phyloP scores from a whole-genome alignment of 139 green algal species.

The Pseudopediastrum boryanum region DNA sequence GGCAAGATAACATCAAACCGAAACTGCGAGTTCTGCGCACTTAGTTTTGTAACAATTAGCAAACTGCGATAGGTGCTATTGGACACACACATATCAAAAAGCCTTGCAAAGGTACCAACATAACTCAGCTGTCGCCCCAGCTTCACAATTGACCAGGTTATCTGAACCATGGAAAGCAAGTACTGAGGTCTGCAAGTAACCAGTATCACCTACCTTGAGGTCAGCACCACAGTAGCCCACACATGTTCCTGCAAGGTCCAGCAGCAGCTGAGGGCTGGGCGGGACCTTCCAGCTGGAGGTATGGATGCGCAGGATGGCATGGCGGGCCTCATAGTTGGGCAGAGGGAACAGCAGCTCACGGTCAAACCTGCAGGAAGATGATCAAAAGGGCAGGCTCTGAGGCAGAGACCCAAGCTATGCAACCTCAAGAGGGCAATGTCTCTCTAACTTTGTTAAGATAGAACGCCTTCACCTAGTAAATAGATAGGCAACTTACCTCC shows the following conservation, averaged over 20 bases:
- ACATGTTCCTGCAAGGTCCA: conserved; percentile 71
- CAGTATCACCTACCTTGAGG: conserved; percentile 86
- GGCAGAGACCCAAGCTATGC: too few relatives aligned
- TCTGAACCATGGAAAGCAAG: too few relatives aligned
- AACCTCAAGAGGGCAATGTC: too few relatives aligned
- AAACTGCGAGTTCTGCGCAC: background rate
- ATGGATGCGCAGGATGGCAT: conserved; percentile 92
- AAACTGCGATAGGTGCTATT: background rate
- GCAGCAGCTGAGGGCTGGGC: conserved; percentile 56
- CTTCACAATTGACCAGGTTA: too few relatives aligned
- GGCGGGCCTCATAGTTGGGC: conserved; percentile 65
- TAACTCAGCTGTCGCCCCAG: too few relatives aligned
- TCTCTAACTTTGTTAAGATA: too few relatives aligned
- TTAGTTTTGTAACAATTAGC: background rate
- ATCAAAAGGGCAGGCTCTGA: too few relatives aligned
- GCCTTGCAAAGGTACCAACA: too few relatives aligned
- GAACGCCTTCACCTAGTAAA: too few relatives aligned
- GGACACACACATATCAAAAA: conserved; percentile 1
- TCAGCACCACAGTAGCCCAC: conserved; percentile 95
- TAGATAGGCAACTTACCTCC: too few relatives aligned
- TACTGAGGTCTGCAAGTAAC: too few relatives aligned
- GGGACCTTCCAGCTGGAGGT: conserved; percentile 78
- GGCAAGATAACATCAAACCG: background rate
- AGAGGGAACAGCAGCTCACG: conserved; percentile 88
- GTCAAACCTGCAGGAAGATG: conserved; percentile 87